These are phyloP conservation scores for Amesomyces nigricolor DNA, from an alignment of 2,329 filamentous ascomycete species.

Conservation along the genomic window DNA sequence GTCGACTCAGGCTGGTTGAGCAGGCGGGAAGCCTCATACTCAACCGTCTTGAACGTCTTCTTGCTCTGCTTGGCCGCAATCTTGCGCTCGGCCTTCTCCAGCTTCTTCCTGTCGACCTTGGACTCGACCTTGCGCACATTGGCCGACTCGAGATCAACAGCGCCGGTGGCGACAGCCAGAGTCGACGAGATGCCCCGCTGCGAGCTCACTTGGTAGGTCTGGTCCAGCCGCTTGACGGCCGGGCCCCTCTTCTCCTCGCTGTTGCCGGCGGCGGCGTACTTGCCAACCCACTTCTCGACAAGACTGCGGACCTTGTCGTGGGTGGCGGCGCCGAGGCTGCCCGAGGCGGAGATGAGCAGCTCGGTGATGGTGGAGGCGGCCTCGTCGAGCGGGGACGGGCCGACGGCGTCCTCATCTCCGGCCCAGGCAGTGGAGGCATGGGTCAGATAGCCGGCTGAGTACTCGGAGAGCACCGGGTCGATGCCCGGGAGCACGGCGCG, in stretches of 20 bases:
- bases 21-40: constrained; percentile 90
- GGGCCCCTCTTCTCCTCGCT: constrained; percentile 64
- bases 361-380: constrained; percentile 81
- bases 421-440: constrained; percentile 84
- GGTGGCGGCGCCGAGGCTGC: constrained; percentile 65
- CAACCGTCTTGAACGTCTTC: constrained; percentile 96
- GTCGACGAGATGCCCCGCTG: constrained; percentile 96
- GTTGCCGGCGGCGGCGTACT: constrained; percentile 67
- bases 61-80: constrained; percentile 97
- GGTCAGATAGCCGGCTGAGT: constrained; percentile 87
- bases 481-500: constrained; percentile 78
- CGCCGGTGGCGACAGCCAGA: constrained; percentile 74
- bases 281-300: constrained; percentile 83
- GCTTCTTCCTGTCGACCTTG: constrained; percentile 95
- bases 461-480: constrained; percentile 83
- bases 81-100: constrained; percentile 97
- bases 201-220: constrained; percentile 89
- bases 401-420: constrained; percentile 62
- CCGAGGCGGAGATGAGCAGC: constrained; percentile 87
- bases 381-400: constrained; percentile 72
- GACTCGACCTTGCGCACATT: constrained; percentile 93
- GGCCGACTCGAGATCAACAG: constrained; percentile 88
- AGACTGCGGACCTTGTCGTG: constrained; percentile 75
- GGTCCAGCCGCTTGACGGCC: constrained; percentile 78
- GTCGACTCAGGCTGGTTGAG: constrained; percentile 76